Evolutionary conservation across 192 early-diverging fungal species (phyloP), one percentile per base, ranked within the genome.

Genomic region (Podila minutissima): DNA sequence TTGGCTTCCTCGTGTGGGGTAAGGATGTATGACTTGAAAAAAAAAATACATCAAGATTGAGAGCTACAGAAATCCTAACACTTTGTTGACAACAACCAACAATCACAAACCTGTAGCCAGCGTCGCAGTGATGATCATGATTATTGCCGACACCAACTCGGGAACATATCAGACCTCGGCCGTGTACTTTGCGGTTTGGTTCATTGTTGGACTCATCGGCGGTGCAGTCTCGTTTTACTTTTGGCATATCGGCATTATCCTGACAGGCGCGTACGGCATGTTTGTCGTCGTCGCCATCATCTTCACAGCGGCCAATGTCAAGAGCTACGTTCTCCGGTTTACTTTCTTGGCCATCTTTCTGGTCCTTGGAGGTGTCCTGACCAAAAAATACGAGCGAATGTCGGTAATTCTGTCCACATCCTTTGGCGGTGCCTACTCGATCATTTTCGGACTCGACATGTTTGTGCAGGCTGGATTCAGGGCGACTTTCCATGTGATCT

Each of bases 201-300:
- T 84, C 15, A 57, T 64, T 5, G 59, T 70, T 5, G 83, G 83
- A 22, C 64, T 73, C 24, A 53, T 69, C 17, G 83, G 83, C 29
- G 69, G 73, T 4, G 38, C 71, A 19, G 33, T 75, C 13, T 74
- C 73, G 26, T 84, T 75, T 48, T 84, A 68, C 37, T 62, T 74
- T 35, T 84, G 83, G 83, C 83, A 81, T 68, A 70, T 84, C 24
- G 83, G 83, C 28, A 74, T 84, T 59, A 71, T 84, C 60, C 57
- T 84, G 17, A 81, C 83, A 8, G 77, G 73, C 7, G 77, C 77
- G 0, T 84, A 84, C 26, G 83, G 77, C 51, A 83, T 77, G 55
- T 75, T 75, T 60, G 76, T 75, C 3, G 19, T 84, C 15, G 65
- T 73, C 1, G 70, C 78, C 9, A 60, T 75, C 19, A 53, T 76